Evolutionary conservation across 176 grass and related monocot species (phyloP).

Genomic region (Dendrocalamus sinicus): DNA sequence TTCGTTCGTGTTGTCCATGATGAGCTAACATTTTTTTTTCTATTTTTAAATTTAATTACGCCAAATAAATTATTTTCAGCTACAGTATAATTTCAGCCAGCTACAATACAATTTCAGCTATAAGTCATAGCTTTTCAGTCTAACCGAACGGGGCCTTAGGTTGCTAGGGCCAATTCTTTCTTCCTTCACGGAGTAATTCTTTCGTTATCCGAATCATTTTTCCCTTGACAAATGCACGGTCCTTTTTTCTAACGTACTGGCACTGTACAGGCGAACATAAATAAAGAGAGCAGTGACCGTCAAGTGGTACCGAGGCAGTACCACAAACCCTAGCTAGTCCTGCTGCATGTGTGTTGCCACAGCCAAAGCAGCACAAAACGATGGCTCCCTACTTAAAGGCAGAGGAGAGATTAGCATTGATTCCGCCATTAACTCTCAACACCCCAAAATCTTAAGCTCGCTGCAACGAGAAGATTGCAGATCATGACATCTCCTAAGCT

Average conservation of each 20-base stretch:
- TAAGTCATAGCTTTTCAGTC: accelerated
- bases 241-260: constrained; percentile 2
- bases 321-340: background rate
- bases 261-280: constrained; percentile 18
- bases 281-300: constrained; percentile 18
- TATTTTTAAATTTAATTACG: no score
- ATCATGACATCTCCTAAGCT: background rate
- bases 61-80: no score
- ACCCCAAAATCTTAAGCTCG: background rate
- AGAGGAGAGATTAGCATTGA: constrained; percentile 36
- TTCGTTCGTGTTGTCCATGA: no score
- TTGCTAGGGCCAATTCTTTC: background rate
- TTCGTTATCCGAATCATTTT: background rate
- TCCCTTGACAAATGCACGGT: background rate
- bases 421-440: background rate
- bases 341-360: background rate
- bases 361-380: constrained; percentile 29
- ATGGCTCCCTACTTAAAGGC: constrained; percentile 19
- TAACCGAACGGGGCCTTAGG: background rate
- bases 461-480: background rate
- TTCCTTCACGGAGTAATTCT: background rate
- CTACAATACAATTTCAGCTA: no score
- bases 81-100: no score
- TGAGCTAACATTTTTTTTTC: no score
- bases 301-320: constrained; percentile 27